Evolutionary conservation across 2,329 filamentous ascomycete species (phyloP).

Genomic region (Delphinella strobiligena): DNA sequence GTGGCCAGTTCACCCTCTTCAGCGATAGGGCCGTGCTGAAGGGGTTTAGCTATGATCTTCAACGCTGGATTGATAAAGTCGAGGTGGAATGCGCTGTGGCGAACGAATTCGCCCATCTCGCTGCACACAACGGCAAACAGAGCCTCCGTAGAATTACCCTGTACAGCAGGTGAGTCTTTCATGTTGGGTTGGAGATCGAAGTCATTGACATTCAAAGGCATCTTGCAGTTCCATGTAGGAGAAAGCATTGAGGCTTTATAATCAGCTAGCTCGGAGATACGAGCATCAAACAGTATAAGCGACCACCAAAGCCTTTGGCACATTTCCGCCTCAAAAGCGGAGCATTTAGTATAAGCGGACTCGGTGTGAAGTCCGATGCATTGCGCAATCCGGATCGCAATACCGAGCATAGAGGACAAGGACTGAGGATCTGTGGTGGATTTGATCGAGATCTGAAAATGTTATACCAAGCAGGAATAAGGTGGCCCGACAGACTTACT

Average conservation of each 20-base stretch:
- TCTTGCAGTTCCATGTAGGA: slow-evolving; percentile 33
- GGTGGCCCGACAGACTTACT: slow-evolving; percentile 19
- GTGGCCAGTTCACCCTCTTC: slow-evolving; percentile 16
- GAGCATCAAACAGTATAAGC: slow-evolving; percentile 54
- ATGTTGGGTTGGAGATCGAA: slow-evolving; percentile 28
- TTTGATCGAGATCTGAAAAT: slow-evolving; percentile 40
- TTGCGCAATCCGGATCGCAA: slow-evolving; percentile 56
- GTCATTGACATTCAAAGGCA: slow-evolving; percentile 32
- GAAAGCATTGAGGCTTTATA: slow-evolving; percentile 26
- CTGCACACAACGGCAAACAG: slow-evolving; percentile 32
- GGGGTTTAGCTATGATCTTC: slow-evolving; percentile 12
- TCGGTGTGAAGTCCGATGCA: slow-evolving; percentile 59
- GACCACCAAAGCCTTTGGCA: slow-evolving; percentile 65
- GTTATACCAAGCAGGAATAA: slow-evolving; percentile 17
- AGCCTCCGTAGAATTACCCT: slow-evolving; percentile 26
- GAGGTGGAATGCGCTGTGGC: slow-evolving; percentile 29
- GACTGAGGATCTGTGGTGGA: slow-evolving; percentile 49
- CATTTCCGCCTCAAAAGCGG: slow-evolving; percentile 52
- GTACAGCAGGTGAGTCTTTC: slow-evolving; percentile 19
- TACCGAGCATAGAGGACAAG: slow-evolving; percentile 49
- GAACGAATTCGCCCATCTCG: slow-evolving; percentile 29
- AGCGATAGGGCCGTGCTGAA: slow-evolving; percentile 13
- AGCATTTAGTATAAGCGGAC: slow-evolving; percentile 31
- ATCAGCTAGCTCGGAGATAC: slow-evolving; percentile 55
- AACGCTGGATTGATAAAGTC: slow-evolving; percentile 30